Evolutionary conservation across 352 stramenopile genomes (phyloP), one percentile per base, ranked within the genome.

Genomic region (Globisporangium canariense): DNA sequence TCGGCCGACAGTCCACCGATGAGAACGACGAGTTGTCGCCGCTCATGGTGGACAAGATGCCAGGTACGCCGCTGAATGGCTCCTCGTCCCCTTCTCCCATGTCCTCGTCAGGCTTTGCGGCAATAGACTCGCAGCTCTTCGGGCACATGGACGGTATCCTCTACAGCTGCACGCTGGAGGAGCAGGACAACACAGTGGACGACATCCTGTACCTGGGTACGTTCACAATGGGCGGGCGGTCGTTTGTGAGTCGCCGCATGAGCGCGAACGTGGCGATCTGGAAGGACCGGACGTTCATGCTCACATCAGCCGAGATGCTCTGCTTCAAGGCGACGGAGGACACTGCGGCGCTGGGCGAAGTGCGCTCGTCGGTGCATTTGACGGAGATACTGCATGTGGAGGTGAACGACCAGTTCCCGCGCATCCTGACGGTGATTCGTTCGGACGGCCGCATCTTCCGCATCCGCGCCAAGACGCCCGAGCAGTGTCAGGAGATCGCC

Each of bases 371-470:
- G 1, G 80, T 92, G 56, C 81, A 92, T 58, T 64, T 92, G 62
- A 90, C 81, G 7, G 83, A 92, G 66, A 92, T 92, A 55, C 62
- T 92, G 56, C 79, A 92, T 62, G 83, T 90, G 46, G 82, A 90
- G 58, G 76, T 92, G 47, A 87, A 82, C 62, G 81, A 90, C 28
- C 73, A 88, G 58, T 86, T 81, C 56, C 76, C 83, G 30, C 78
- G 79, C 8, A 90, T 92, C 66, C 62, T 92, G 5, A 89, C 81
- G 30, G 79, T 84, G 32, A 85, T 92, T n/a, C 83, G 83, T 28
- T 79, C 81, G 0, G 81, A 92, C 70, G 83, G 83, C 3, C 78
- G 81, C 52, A 79, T 92, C 22, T 92, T 90, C 58, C 79, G 81
- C 34, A 73, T 92, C 7, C 83, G 83, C 50, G 79, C 83, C 20